Evolutionary conservation across 1,284 basidiomycete genomes (phyloP).

Genomic region (Dichomitus squalens): DNA sequence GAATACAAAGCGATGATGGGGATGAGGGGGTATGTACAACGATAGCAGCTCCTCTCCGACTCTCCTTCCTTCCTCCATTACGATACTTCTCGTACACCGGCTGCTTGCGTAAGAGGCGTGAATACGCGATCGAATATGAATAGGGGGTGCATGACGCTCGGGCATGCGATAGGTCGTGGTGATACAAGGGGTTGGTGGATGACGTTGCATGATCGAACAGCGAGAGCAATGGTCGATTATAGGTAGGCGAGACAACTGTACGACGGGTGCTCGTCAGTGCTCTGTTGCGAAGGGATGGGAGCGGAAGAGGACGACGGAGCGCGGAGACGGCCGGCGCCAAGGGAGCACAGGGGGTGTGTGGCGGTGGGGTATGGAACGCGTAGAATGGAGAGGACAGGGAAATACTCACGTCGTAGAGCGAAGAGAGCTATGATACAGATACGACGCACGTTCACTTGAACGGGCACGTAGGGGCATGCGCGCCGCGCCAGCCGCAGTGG

Average conservation of each 20-base stretch:
- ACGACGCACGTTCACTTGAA: constrained; percentile 43
- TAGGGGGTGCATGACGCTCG: constrained; percentile 21
- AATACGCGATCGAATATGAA: constrained; percentile 20
- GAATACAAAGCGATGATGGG: constrained; percentile 15
- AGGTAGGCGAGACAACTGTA: constrained; percentile 25
- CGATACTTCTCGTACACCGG: constrained; percentile 27
- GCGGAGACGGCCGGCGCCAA: background rate
- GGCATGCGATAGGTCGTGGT: constrained; percentile 29
- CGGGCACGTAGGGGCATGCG: constrained; percentile 67
- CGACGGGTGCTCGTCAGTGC: constrained; percentile 20
- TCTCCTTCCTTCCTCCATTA: constrained; percentile 21
- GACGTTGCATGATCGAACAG: constrained; percentile 24
- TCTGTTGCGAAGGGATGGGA: constrained; percentile 1
- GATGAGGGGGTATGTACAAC: constrained; percentile 21
- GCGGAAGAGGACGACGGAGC: constrained; percentile 8
- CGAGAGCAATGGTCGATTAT: constrained; percentile 28
- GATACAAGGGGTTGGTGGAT: constrained; percentile 22
- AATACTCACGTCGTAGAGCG: constrained; percentile 27
- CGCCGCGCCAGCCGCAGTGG: constrained; percentile 72
- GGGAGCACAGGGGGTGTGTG: background rate
- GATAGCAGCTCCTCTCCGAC: constrained; percentile 19
- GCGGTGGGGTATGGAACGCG: background rate
- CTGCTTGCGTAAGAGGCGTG: constrained; percentile 12
- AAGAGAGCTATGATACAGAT: constrained; percentile 25
- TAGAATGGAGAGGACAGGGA: background rate